Conservation (phyloP, 306 rosid species). For the Medicago arabica region DNA sequence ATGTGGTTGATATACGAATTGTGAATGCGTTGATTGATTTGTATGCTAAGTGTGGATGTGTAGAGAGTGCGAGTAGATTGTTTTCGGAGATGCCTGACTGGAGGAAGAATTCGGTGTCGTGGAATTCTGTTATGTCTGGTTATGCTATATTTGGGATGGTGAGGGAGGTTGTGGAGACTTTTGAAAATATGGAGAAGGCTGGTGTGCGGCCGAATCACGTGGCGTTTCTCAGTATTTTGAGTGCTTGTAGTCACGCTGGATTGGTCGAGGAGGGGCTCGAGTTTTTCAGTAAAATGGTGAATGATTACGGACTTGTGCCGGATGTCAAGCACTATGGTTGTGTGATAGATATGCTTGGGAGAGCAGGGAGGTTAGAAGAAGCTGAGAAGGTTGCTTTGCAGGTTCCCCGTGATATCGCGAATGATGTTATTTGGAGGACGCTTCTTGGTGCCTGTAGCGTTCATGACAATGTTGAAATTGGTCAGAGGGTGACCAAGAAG, state of each 20-base stretch:
- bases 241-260: constrained; percentile 80
- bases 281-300: constrained; percentile 66
- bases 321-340: constrained; percentile 77
- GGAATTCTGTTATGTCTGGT: constrained; percentile 72
- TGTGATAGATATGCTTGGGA: constrained; percentile 73
- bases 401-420: constrained; percentile 60
- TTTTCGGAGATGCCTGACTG: constrained; percentile 56
- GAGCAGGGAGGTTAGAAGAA: constrained; percentile 75
- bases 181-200: constrained; percentile 62
- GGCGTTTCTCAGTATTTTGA: constrained; percentile 66
- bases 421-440: constrained; percentile 75
- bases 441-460: constrained; percentile 76
- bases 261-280: constrained; percentile 72
- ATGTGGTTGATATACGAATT: constrained; percentile 57
- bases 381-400: constrained; percentile 68
- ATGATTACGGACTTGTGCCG: constrained; percentile 50
- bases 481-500: constrained; percentile 64
- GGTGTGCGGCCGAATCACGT: constrained; percentile 65
- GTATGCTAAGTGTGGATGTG: constrained; percentile 81
- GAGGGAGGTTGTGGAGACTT: constrained; percentile 60
- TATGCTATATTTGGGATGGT: constrained; percentile 76
- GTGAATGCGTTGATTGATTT: constrained; percentile 67
- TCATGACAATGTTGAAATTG: constrained; percentile 63
- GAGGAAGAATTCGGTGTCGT: constrained; percentile 68
- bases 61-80: constrained; percentile 54